A percentile compares a stretch with the other conserved stretches of the same genome.
phyloP scores from a whole-genome alignment of 495 filamentous ascomycete species.

The Penicillium lagena region DNA sequence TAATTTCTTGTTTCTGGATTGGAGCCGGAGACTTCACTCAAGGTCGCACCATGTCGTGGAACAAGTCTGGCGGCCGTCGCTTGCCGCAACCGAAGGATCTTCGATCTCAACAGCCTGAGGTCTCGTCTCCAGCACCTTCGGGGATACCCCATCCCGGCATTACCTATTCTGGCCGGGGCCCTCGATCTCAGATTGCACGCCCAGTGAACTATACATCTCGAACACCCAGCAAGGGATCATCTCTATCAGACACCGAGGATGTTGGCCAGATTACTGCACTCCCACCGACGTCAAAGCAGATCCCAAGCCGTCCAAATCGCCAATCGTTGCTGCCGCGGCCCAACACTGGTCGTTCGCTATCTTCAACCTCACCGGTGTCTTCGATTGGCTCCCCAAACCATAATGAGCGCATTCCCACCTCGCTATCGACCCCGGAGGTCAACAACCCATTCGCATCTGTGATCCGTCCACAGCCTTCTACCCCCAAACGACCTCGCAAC shows the following conservation, averaged over 20 bases:
- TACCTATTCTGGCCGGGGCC: conserved; percentile 9
- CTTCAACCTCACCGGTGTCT: conserved; percentile 11
- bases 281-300: conserved; percentile 14
- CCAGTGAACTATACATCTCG: conserved; percentile 12
- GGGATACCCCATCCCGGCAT: conserved; percentile 5
- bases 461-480: conserved; percentile 5
- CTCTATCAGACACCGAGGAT: conserved; percentile 24
- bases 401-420: conserved; percentile 12
- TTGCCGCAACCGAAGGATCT: conserved; percentile 23
- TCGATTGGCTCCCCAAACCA: conserved; percentile 8
- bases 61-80: conserved; percentile 27
- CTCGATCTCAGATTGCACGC: conserved; percentile 24
- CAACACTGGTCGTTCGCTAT: conserved; percentile 13
- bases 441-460: conserved; percentile 6
- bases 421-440: conserved; percentile 11
- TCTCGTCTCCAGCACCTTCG: conserved; percentile 12
- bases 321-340: conserved; percentile 28
- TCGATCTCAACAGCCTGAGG: conserved; percentile 18
- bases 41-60: conserved; percentile 31
- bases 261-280: conserved; percentile 13
- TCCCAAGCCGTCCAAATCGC: conserved; percentile 17
- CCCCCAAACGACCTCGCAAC: conserved; percentile 28
- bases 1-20: conserved; percentile 21
- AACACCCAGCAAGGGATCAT: conserved; percentile 21
- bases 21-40: conserved; percentile 17